Percentiles rank a stretch among this genome's conserved stretches.
Conservation (phyloP, 2,329 filamentous ascomycete species). For the Magnaporthiopsis incrustans region DNA sequence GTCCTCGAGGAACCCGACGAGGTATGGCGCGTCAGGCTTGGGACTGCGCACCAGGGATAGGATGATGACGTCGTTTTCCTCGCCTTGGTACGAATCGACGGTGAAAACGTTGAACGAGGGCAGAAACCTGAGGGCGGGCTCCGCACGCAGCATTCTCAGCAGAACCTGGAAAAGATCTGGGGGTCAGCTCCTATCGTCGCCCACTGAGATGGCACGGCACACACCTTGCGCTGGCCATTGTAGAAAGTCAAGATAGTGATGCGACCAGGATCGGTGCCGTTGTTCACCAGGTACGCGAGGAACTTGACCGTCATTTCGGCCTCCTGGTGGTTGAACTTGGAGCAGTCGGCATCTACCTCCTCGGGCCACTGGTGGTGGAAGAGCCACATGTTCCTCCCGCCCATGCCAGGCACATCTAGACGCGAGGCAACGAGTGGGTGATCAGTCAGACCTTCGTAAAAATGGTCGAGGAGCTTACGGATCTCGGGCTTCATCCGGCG, state of each 20-base stretch:
- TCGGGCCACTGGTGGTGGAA: constrained; percentile 54
- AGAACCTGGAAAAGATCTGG: constrained; percentile 35
- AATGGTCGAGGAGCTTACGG: constrained; percentile 35
- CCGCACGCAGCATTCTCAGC: constrained; percentile 34
- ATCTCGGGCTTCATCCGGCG: constrained; percentile 46
- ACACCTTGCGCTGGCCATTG: constrained; percentile 66
- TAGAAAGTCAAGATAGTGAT: constrained; percentile 87
- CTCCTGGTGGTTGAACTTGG: constrained; percentile 62
- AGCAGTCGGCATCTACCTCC: constrained; percentile 51
- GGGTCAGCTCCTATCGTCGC: constrained; percentile 12
- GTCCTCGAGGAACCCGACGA: constrained; percentile 67
- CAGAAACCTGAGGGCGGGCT: constrained; percentile 7
- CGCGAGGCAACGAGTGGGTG: constrained; percentile 33
- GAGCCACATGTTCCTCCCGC: constrained; percentile 28
- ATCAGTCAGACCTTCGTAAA: constrained; percentile 37
- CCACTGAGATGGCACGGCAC: constrained; percentile 25
- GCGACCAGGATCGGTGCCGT: constrained; percentile 47
- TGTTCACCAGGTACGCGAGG: constrained; percentile 62
- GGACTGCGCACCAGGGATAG: constrained; percentile 75
- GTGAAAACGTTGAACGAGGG: constrained; percentile 57
- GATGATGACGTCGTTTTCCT: constrained; percentile 79
- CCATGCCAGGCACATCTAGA: constrained; percentile 38
- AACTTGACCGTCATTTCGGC: constrained; percentile 70
- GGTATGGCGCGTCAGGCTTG: constrained; percentile 24
- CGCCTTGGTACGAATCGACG: constrained; percentile 84